phyloP scores from a whole-genome alignment of 108 stramenopile species.

The Ochromonas danica region DNA sequence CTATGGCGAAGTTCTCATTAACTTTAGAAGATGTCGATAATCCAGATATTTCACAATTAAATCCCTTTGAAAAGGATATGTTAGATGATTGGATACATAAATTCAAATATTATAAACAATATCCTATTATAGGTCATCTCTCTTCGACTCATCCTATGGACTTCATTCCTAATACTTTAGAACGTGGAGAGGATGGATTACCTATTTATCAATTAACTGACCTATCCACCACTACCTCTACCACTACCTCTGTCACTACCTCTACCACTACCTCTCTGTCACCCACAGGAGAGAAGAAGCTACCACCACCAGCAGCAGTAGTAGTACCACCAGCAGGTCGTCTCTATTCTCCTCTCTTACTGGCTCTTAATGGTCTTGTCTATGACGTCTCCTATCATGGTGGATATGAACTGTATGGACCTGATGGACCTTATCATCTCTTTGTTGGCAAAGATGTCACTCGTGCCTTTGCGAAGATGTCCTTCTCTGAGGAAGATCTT shows the following conservation, averaged over 20 bases:
- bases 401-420: constrained; percentile 76
- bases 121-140: constrained; percentile 77
- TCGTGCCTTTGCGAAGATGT: constrained; percentile 91
- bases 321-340: constrained; percentile 31
- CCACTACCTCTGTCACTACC: too few relatives aligned
- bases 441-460: constrained; percentile 94
- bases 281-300: not conserved
- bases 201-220: constrained; percentile 69
- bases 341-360: constrained; percentile 41
- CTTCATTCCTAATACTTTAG: constrained; percentile 8
- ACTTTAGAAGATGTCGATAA: constrained; percentile 76
- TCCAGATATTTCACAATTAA: constrained; percentile 56
- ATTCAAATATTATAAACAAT: constrained; percentile 75
- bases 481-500: constrained; percentile 80
- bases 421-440: constrained; percentile 75
- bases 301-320: not conserved
- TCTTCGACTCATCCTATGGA: not conserved
- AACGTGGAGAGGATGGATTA: constrained; percentile 68
- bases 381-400: constrained; percentile 95
- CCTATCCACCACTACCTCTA: too few relatives aligned
- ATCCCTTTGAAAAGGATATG: constrained; percentile 70
- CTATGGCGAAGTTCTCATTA: constrained; percentile 88
- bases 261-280: not conserved
- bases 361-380: constrained; percentile 74
- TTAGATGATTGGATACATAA: constrained; percentile 86